Percentiles rank a stretch among this genome's conserved stretches.
Conservation (phyloP, 768 basidiomycete species). For the Trametes cinnabarina region DNA sequence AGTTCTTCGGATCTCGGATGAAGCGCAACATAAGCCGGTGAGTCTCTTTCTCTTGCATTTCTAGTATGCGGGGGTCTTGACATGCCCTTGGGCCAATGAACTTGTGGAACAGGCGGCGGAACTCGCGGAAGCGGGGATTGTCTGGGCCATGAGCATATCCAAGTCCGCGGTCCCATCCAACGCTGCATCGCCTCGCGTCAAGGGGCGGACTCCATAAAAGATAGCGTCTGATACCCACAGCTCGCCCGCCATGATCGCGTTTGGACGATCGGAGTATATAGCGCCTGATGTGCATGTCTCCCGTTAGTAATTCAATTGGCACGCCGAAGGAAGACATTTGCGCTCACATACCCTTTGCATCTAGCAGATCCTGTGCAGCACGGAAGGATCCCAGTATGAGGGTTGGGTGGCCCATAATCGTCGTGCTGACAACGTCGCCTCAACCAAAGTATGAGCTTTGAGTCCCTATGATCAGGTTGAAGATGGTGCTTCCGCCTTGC, state of each 20-base stretch:
- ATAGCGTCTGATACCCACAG: constrained; percentile 22
- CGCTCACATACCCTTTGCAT: constrained; percentile 24
- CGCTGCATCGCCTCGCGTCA: constrained; percentile 13
- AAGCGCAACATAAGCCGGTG: constrained; percentile 20
- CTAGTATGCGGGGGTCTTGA: constrained; percentile 15
- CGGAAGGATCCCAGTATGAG: constrained; percentile 29
- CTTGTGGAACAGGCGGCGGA: constrained; percentile 34
- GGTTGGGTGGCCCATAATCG: constrained; percentile 27
- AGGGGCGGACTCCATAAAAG: background rate
- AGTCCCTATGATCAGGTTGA: no score
- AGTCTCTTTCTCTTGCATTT: constrained; percentile 22
- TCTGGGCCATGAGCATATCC: constrained; percentile 35
- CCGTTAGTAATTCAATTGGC: background rate
- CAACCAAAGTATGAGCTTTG: constrained; percentile 10
- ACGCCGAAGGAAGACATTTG: background rate
- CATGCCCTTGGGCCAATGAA: constrained; percentile 34
- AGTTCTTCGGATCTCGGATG: constrained; percentile 18
- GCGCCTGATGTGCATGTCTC: constrained; percentile 17
- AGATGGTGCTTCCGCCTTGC: no score
- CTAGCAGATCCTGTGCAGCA: constrained; percentile 30
- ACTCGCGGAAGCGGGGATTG: constrained; percentile 34
- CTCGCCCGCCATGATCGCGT: constrained; percentile 33
- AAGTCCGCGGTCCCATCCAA: constrained; percentile 36
- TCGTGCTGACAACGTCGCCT: constrained; percentile 29
- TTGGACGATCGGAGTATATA: constrained; percentile 35